Conservation (phyloP, 2,329 filamentous ascomycete species). For the Cryphonectria japonica region DNA sequence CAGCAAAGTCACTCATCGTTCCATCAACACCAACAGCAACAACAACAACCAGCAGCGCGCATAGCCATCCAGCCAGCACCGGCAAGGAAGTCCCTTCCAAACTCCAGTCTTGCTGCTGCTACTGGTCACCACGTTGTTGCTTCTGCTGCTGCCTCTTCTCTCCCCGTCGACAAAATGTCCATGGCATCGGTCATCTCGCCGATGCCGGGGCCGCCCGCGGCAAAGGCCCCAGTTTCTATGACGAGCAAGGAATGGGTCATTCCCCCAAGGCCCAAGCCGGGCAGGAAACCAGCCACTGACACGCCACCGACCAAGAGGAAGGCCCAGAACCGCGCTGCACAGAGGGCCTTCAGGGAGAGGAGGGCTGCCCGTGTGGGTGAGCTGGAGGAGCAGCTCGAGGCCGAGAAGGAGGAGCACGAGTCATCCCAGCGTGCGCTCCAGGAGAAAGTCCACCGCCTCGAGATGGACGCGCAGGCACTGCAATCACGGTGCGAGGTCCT, state of each 20-base stretch:
- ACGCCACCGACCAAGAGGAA: conserved; percentile 92
- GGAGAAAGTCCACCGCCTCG: conserved; percentile 61
- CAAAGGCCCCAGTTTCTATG: conserved; percentile 57
- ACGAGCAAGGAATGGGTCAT: conserved; percentile 87
- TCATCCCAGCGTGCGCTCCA: conserved; percentile 61
- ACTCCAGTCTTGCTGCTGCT: conserved; percentile 12
- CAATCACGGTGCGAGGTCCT: conserved; percentile 63
- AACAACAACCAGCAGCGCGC: conserved; percentile 14
- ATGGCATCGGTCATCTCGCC: conserved; percentile 54
- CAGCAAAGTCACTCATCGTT: conserved; percentile 12
- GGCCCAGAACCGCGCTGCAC: conserved; percentile 90
- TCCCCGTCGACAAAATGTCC: conserved; percentile 47
- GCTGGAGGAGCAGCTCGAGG: conserved; percentile 68
- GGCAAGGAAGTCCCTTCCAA: conserved; percentile 27
- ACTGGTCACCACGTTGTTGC: conserved; percentile 17
- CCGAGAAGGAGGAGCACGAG: conserved; percentile 60
- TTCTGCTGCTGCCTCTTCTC: conserved; percentile 14
- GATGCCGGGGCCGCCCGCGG: conserved; percentile 43
- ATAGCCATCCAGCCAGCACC: conserved; percentile 26
- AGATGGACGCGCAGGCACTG: conserved; percentile 69
- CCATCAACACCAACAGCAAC: conserved; percentile 10
- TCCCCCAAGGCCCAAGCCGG: conserved; percentile 83
- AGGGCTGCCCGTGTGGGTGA: conserved; percentile 83
- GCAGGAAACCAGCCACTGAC: conserved; percentile 90
- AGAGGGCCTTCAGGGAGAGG: conserved; percentile 86